These are phyloP conservation scores for Sporothrix dimorphospora DNA, from an alignment of 2,329 filamentous ascomycete species.

Conservation along the genomic window DNA sequence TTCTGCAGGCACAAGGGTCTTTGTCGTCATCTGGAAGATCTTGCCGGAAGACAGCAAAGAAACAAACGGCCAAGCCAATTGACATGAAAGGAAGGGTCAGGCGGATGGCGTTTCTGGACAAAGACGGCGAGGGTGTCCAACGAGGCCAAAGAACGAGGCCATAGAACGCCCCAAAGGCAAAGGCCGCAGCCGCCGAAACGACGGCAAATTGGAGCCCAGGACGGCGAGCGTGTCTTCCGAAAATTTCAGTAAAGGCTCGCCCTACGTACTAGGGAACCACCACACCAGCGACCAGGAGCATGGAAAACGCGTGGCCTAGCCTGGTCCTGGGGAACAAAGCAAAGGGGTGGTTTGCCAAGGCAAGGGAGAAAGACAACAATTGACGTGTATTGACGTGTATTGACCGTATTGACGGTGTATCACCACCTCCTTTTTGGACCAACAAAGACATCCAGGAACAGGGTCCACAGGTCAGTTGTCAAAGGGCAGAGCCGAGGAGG, in stretches of 20 bases:
- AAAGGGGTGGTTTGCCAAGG: not conserved
- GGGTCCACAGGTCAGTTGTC: not conserved
- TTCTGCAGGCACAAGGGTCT: slow-evolving; percentile 5
- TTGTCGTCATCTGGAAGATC: slow-evolving; percentile 17
- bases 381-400: not conserved
- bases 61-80: not conserved
- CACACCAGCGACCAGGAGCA: not conserved
- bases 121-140: not conserved
- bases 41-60: not conserved
- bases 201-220: not conserved
- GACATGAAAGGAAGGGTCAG: not conserved
- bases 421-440: not conserved
- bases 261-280: too few species aligned
- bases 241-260: slow-evolving; percentile 10
- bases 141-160: too few species aligned
- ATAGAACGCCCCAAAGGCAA: not conserved
- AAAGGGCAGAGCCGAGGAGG: not conserved
- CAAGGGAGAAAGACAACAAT: not conserved
- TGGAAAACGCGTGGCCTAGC: slow-evolving; percentile 11
- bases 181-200: not conserved
- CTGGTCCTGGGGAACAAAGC: not conserved
- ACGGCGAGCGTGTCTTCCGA: not conserved
- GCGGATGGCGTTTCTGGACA: not conserved
- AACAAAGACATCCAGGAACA: slow-evolving; percentile 22
- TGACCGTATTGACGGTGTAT: not conserved